Evolutionary conservation across 768 basidiomycete species (phyloP).

Genomic region (Asterophora lycoperdoides): DNA sequence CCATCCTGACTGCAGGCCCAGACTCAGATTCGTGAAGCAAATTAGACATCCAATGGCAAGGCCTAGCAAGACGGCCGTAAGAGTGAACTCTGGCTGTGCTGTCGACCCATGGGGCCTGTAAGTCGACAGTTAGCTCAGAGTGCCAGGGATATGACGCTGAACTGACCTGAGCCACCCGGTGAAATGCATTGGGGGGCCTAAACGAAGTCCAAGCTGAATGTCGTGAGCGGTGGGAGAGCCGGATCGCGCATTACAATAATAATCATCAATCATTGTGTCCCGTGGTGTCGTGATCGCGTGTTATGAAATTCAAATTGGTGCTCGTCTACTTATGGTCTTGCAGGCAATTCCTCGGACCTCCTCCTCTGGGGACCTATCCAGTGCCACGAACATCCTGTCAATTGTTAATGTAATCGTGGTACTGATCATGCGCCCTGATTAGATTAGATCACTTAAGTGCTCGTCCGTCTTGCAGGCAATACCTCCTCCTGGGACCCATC

Average conservation of each 20-base stretch:
- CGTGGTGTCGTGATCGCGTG: background rate
- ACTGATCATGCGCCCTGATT: no score
- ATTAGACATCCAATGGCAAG: slow-evolving; percentile 81
- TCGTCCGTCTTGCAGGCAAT: no score
- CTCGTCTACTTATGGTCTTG: no score
- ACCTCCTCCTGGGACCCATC: no score
- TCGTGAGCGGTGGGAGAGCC: background rate
- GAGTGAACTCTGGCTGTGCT: slow-evolving; percentile 39
- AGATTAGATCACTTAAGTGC: no score
- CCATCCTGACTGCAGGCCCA: slow-evolving; percentile 87
- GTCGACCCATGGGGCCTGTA: slow-evolving; percentile 8
- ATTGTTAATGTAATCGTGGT: no score
- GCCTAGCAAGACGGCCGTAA: slow-evolving; percentile 68
- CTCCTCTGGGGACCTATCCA: no score
- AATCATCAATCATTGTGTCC: background rate
- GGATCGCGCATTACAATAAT: no score
- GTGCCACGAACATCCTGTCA: no score
- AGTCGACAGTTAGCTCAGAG: background rate
- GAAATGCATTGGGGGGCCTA: slow-evolving; percentile 4
- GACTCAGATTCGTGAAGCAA: slow-evolving; percentile 89
- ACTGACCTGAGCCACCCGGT: slow-evolving; percentile 14
- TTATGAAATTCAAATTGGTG: no score
- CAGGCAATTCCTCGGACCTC: no score
- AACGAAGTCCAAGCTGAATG: background rate
- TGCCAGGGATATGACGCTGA: background rate